Conservation (phyloP, 2,329 filamentous ascomycete genomes). For the Xylaria sp. region DNA sequence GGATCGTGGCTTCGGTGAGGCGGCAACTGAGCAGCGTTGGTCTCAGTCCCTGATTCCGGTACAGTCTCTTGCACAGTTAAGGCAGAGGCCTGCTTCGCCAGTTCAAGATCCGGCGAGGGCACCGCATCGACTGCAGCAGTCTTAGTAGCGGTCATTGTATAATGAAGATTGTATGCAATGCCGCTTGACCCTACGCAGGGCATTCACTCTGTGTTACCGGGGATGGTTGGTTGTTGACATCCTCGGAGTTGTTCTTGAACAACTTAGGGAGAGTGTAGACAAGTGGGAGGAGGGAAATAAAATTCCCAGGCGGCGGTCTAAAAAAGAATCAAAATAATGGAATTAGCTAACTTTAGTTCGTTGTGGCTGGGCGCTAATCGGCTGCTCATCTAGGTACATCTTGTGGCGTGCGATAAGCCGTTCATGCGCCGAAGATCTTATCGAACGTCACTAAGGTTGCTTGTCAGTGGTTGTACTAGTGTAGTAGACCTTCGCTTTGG, state of each 20-base stretch:
- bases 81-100: slow-evolving; percentile 45
- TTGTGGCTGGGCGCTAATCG: slow-evolving; percentile 27
- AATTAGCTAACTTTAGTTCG: slow-evolving; percentile 2
- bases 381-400: slow-evolving; percentile 8
- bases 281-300: slow-evolving; percentile 19
- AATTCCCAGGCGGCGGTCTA: not conserved
- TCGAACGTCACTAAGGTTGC: slow-evolving; percentile 23
- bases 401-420: slow-evolving; percentile 25
- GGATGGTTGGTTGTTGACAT: slow-evolving; percentile 37
- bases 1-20: slow-evolving; percentile 78
- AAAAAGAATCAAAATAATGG: slow-evolving; percentile 15
- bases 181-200: slow-evolving; percentile 15
- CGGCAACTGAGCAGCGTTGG: slow-evolving; percentile 53
- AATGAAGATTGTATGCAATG: slow-evolving; percentile 22
- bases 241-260: slow-evolving; percentile 35
- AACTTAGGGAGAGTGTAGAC: slow-evolving; percentile 28
- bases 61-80: slow-evolving; percentile 45
- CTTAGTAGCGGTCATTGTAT: slow-evolving; percentile 41
- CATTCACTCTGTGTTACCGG: slow-evolving; percentile 35
- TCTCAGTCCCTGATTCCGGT: slow-evolving; percentile 17
- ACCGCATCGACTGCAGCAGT: slow-evolving; percentile 32
- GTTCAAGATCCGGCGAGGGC: slow-evolving; percentile 43
- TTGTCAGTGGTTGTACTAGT: not conserved
- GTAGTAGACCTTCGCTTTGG: not conserved
- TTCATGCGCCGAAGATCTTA: slow-evolving; percentile 31